Base-by-base conservation (phyloP, 331 rosid genomes). In the Erythrophleum ivorense region DNA sequence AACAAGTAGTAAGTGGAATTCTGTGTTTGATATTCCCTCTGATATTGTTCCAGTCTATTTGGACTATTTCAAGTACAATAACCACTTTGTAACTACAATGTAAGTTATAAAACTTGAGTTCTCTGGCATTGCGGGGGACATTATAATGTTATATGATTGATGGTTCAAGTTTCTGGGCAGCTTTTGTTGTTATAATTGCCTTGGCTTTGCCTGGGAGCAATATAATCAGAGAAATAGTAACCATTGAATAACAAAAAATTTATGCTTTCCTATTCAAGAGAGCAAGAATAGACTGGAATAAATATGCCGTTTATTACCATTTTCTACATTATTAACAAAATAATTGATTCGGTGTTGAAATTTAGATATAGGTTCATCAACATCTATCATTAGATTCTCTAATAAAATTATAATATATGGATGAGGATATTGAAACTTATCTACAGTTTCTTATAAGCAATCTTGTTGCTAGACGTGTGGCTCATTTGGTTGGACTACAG, bases 1-100 rank as follows among this genome's bases (percentile, higher is more conserved):
- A 54, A 80, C 21, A 2, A 13, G 69, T 18, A 40, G 18, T 0
- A 60, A 76, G 45, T 55, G 11, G 33, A 2, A 69, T 53, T 53
- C 71, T 71, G 31, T 59, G 81, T 36, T 82, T 63, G 41, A 71
- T 31, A 41, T 71, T 18, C 24, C 34, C n/a, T 41, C 36, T 21
- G 59, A 13, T 8, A 34, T 14, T 16, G 40, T 70, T 73, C 33
- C 9, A 57, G 36, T 52, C 58, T 77, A 12, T 71, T 78, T 66
- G 73, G 77, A 78, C 50, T 36, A n/a, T 48, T 9, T 65, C 54
- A 73, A 46, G 24, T 46, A 29, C 34, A 11, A 24, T 16, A 24
- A 73, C 43, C 58, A 50, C 3, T 34, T 73, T 11, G 15, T 40
- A 48, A 18, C 19, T 21, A 63, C 18, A 36, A 31, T 3, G 7